A percentile compares a stretch with the other conserved stretches of the same genome.
Conservation (phyloP, 768 basidiomycete species). For the Boletus tomentosulus region DNA sequence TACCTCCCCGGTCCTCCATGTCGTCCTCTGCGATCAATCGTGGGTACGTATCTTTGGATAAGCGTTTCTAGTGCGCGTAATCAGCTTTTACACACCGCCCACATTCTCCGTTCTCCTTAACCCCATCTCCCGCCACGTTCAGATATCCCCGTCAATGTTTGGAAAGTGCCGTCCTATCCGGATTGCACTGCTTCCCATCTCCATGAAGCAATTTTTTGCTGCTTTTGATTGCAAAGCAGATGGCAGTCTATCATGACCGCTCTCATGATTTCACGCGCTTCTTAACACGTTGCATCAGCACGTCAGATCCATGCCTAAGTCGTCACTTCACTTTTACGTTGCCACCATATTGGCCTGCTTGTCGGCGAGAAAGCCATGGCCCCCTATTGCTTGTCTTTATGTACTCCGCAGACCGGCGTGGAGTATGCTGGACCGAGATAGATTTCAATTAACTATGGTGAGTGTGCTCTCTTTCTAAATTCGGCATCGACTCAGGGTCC, state of each 20-base stretch:
- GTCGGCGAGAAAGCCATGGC: constrained; percentile 25
- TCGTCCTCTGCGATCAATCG: constrained; percentile 17
- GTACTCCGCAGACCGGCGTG: constrained; percentile 35
- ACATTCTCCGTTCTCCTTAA: constrained; percentile 10
- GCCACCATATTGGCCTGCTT: constrained; percentile 17
- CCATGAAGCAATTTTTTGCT: constrained; percentile 21
- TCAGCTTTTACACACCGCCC: constrained; percentile 20
- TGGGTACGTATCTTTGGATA: constrained; percentile 12
- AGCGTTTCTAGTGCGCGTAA: constrained; percentile 18
- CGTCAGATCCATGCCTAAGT: constrained; percentile 30
- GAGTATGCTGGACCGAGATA: constrained; percentile 32
- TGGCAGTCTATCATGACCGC: constrained; percentile 31
- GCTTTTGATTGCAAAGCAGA: constrained; percentile 23
- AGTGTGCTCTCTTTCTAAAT: constrained; percentile 20
- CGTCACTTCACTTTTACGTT: constrained; percentile 33
- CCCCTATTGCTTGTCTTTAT: constrained; percentile 33
- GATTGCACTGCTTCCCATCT: constrained; percentile 11
- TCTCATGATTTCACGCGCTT: constrained; percentile 34
- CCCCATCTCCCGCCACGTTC: constrained; percentile 7
- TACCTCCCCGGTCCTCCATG: constrained; percentile 16
- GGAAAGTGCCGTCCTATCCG: constrained; percentile 14
- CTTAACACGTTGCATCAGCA: constrained; percentile 34
- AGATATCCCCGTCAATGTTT: constrained; percentile 8
- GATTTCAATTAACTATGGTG: constrained; percentile 31
- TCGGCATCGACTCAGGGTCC: constrained; percentile 26